Conservation (phyloP, 805 yeast species). For the Nakazawaea pomicola region DNA sequence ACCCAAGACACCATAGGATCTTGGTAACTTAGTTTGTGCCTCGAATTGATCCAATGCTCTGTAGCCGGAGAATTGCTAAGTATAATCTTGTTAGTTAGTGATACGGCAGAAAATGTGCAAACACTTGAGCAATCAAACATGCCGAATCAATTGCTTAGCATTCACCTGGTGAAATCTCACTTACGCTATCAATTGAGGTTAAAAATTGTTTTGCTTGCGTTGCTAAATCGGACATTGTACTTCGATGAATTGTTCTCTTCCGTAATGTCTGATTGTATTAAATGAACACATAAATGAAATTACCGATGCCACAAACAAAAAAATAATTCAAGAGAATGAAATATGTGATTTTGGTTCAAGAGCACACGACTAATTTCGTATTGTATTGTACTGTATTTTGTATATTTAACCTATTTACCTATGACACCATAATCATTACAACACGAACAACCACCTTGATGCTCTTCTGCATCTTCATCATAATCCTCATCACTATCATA, state of each 20-base stretch:
- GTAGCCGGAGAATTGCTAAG: slow-evolving; percentile 25
- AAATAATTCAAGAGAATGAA: no score
- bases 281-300: no score
- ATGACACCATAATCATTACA: slow-evolving; percentile 2
- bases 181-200: slow-evolving; percentile 22
- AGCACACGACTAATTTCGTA: slow-evolving; percentile 2
- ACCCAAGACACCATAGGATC: slow-evolving; percentile 78
- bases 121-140: no score
- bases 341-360: neutral
- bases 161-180: no score
- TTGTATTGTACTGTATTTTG: no score
- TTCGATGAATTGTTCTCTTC: no score
- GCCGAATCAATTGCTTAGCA: no score
- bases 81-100: slow-evolving; percentile 4
- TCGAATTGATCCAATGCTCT: slow-evolving; percentile 35
- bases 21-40: slow-evolving; percentile 53
- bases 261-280: no score
- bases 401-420: neutral
- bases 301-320: no score
- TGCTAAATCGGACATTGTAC: slow-evolving; percentile 38
- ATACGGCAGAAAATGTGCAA: neutral
- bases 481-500: slow-evolving; percentile 13
- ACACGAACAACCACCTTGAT: slow-evolving; percentile 11
- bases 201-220: slow-evolving; percentile 43
- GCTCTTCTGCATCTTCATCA: slow-evolving; percentile 12